Base-by-base conservation (phyloP, 371 early-diverging fungal genomes). In the Mortierella sp. region DNA sequence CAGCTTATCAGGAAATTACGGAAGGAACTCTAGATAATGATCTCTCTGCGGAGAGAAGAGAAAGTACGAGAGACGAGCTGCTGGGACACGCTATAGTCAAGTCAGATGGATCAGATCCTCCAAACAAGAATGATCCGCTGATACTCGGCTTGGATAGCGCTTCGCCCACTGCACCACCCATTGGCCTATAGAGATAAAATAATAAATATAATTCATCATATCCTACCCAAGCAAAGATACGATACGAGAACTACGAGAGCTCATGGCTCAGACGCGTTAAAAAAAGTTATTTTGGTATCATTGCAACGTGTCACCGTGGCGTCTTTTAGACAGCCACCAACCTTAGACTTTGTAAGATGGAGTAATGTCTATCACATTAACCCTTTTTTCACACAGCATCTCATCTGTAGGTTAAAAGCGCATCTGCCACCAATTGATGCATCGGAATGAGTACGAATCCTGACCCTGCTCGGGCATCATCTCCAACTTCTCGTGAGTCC, bases 391-490 rank as follows among this genome's bases (percentile, higher is more conserved):
- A 43, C 43, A 3, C 43, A 43, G 43, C 11, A 35, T n/a, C 32
- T 45, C 62, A 52, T 59, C 32, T 40, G 10, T 40, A 37, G 32
- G 22, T 24, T 22, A 14, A 5, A 51, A 49, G 24, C 30, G 26
- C 67, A 28, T 52, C 10, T 52, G 54, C 49, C 54, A 51, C 22
- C 52, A 39, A 40, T 73, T 64, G 62, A 73, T 79, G 79, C 60
- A 11, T 68, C 74, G 79, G 66, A 66, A 79, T 79, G 79, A 70
- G 45, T 55, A 64, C 72, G n/a, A 66, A 67, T 51, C 76, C 75
- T 64, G 75, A 72, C 76, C 81, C 72, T 32, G 47, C 69, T 30
- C 65, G 76, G 81, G 71, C 81, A 64, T 28, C 75, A 16, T 62
- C 72, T 66, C 62, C 81, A 60, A 16, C 63, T 39, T 37, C 64